These are phyloP conservation scores for Aulographum hederae DNA, from an alignment of 2,329 filamentous ascomycete genomes.

Conservation along the genomic window DNA sequence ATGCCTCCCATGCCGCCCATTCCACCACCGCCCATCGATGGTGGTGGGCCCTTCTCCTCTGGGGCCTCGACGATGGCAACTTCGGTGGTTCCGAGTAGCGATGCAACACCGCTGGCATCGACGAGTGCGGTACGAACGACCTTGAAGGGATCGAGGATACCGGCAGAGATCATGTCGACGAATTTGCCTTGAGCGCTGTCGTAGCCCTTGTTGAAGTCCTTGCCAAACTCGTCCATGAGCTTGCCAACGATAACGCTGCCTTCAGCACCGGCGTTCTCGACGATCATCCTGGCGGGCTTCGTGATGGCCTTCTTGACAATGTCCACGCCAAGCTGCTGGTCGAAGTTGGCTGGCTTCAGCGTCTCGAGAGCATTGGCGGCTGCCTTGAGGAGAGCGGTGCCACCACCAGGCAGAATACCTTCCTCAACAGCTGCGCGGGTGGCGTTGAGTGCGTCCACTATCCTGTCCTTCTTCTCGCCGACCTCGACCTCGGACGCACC, in stretches of 20 bases:
- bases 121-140: slow-evolving; percentile 91
- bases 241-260: slow-evolving; percentile 95
- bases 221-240: slow-evolving; percentile 81
- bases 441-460: slow-evolving; percentile 94
- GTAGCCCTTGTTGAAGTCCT: slow-evolving; percentile 96
- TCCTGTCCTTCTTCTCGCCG: slow-evolving; percentile 99
- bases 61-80: slow-evolving; percentile 92
- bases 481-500: slow-evolving; percentile 97
- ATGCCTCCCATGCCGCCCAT: slow-evolving; percentile 40
- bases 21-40: slow-evolving; percentile 23
- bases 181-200: slow-evolving; percentile 95
- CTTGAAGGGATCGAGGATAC: slow-evolving; percentile 99
- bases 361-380: slow-evolving; percentile 69
- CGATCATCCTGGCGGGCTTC: slow-evolving; percentile 80
- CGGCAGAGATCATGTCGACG: slow-evolving; percentile 91
- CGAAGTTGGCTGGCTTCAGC: slow-evolving; percentile 86
- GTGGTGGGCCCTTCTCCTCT: slow-evolving; percentile 64
- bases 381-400: slow-evolving; percentile 95
- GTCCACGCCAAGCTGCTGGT: slow-evolving; percentile 94
- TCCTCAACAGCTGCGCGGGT: slow-evolving; percentile 97
- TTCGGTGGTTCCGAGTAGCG: slow-evolving; percentile 91
- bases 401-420: slow-evolving; percentile 96
- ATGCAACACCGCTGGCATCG: slow-evolving; percentile 91
- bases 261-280: slow-evolving; percentile 94
- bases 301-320: slow-evolving; percentile 98